Conservation (phyloP, 2,329 filamentous ascomycete species). For the Huntiella abstrusa region DNA sequence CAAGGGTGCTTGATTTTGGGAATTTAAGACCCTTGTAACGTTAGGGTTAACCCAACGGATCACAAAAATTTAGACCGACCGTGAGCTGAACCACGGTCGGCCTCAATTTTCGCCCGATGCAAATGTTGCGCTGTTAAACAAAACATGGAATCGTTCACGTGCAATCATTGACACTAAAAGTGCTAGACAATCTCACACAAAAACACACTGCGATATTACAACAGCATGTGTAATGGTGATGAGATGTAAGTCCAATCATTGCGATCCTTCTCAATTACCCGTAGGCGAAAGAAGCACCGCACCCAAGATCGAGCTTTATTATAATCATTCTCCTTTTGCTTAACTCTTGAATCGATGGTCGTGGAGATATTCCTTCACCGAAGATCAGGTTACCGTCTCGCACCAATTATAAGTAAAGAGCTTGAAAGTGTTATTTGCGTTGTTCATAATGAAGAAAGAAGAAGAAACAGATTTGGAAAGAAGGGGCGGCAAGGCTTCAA, state of each 20-base stretch:
- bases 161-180: too few species aligned
- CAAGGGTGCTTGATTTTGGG: too few species aligned
- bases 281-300: conserved; percentile 31
- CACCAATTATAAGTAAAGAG: conserved; percentile 21
- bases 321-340: conserved; percentile 30
- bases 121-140: too few species aligned
- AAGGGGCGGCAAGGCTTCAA: neutral
- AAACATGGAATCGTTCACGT: too few species aligned
- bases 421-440: conserved; percentile 28
- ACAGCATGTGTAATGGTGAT: conserved; percentile 1
- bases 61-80: too few species aligned
- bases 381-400: conserved; percentile 24
- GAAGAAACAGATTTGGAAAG: conserved; percentile 14
- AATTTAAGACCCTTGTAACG: too few species aligned
- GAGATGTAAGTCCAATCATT: conserved; percentile 39
- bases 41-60: too few species aligned
- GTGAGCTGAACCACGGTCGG: too few species aligned
- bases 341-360: conserved; percentile 28
- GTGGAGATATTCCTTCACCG: conserved; percentile 20
- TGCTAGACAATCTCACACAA: too few species aligned
- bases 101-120: too few species aligned
- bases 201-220: neutral
- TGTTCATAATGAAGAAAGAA: conserved; percentile 23
- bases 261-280: conserved; percentile 33
- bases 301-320: conserved; percentile 37